Evolutionary conservation across 441 rosid genomes (phyloP), one percentile per base, ranked within the genome.

Genomic region (Capsella rubella): DNA sequence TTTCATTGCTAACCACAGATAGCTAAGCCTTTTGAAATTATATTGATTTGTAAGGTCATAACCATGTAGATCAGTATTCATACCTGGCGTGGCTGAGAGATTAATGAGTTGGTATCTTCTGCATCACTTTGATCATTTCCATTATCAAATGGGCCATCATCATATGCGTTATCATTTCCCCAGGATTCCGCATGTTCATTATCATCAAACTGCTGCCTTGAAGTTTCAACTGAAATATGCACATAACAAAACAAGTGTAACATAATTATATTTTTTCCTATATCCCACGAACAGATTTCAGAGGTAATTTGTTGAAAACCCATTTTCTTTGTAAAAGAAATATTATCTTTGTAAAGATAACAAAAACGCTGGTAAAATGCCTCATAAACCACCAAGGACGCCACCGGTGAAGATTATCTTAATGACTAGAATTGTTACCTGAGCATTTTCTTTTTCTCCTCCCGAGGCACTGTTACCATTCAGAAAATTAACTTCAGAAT

Each of bases 1-100:
- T 43, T 72, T 53, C 5, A 14, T 34, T 32, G 52, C 64, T 51
- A 13, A 11, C 63, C 13, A 71, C 15, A 50, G 15, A 6, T 59
- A 12, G 4, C 13, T 54, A 75, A 55, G 9, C 16, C 12, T 29
- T 56, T 42, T 32, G 50, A 64, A 49, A 76, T 21, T 21, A 21
- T 21, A 21, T 21, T 42, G 15, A 55, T 63, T 42, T 51, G 55
- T 69, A 53, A 40, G 1, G 10, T 56, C 54, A 67, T 45, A 29
- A 50, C 59, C 63, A 52, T 6, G 31, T 45, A 64, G 50, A 72
- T 67, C 61, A 68, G 61, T 56, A 78, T 57, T 27, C 62, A 21
- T 71, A 92, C 99, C 97, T 89, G 96, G 52, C 97, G 95, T 72
- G 99, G 99, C 76, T 87, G 93, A 76, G 97, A 86, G 68, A 95